These are phyloP conservation scores for Hyaloscypha finlandica DNA, from an alignment of 495 filamentous ascomycete species.

Conservation along the genomic window DNA sequence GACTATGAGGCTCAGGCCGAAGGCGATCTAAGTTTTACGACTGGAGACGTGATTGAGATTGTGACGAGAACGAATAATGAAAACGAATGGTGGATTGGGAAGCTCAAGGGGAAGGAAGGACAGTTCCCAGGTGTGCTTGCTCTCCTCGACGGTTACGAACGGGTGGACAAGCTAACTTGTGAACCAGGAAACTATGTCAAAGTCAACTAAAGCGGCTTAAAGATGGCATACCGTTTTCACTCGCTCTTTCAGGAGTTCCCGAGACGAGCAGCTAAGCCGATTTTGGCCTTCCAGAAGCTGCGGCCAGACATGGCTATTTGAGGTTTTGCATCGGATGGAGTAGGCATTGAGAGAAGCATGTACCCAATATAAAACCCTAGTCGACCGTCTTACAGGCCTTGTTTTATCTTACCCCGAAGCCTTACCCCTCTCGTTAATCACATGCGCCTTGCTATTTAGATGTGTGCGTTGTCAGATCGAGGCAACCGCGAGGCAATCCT, in stretches of 20 bases:
- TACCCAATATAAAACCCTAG: constrained; percentile 15
- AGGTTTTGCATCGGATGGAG: constrained; percentile 5
- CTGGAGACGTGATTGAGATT: constrained; percentile 92
- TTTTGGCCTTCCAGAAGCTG: constrained; percentile 5
- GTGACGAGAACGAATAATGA: constrained; percentile 75
- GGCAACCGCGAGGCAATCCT: not conserved
- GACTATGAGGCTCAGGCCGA: constrained; percentile 97
- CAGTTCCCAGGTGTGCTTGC: constrained; percentile 86
- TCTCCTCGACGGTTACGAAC: not conserved
- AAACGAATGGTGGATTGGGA: constrained; percentile 97
- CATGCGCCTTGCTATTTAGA: constrained; percentile 4
- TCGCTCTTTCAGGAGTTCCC: not conserved
- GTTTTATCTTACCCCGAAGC: not conserved
- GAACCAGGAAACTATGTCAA: constrained; percentile 47
- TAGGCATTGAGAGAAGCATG: not conserved
- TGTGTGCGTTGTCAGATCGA: not conserved
- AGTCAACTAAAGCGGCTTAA: constrained; percentile 22
- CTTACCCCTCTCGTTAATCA: not conserved
- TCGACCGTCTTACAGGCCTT: not conserved
- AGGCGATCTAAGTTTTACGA: constrained; percentile 87
- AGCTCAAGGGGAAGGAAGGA: constrained; percentile 72
- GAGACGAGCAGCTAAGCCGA: not conserved
- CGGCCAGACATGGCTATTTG: constrained; percentile 7
- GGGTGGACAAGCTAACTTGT: constrained; percentile 22
- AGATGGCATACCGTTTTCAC: constrained; percentile 6